These are phyloP conservation scores for Quercus bicolor DNA, from an alignment of 306 rosid genomes.

Conservation along the genomic window DNA sequence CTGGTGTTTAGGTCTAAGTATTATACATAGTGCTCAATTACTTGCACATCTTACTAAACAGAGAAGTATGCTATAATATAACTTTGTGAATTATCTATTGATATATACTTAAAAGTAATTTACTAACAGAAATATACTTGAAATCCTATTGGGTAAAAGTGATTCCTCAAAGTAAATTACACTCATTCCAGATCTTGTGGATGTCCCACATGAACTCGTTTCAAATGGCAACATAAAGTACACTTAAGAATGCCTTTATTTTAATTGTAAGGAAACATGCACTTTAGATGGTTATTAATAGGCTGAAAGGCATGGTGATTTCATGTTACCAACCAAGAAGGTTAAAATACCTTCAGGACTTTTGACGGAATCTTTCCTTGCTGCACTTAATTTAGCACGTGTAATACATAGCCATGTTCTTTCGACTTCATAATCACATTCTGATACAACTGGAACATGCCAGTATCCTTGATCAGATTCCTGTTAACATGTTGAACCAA, in stretches of 20 bases:
- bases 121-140: background rate
- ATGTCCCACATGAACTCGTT: background rate
- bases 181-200: background rate
- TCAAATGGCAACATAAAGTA: background rate
- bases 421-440: conserved; percentile 52
- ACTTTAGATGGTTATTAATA: background rate
- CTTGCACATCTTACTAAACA: too few relatives aligned
- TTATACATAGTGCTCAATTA: too few relatives aligned
- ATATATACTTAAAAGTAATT: background rate
- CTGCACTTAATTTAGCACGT: conserved; percentile 41
- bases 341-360: conserved; percentile 41
- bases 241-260: background rate
- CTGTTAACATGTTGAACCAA: conserved; percentile 43
- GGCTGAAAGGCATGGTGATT: background rate
- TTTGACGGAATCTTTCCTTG: conserved; percentile 29
- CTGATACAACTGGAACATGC: conserved; percentile 82
- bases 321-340: background rate
- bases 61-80: background rate
- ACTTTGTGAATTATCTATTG: background rate
- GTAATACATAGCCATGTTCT: conserved; percentile 79
- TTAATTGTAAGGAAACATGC: background rate
- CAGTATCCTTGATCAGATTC: conserved; percentile 90
- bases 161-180: background rate
- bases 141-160: background rate
- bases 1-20: too few relatives aligned